Evolutionary conservation across 129 eudicot species (phyloP), one percentile per base, ranked within the genome.

Genomic region (Mikania micrantha): DNA sequence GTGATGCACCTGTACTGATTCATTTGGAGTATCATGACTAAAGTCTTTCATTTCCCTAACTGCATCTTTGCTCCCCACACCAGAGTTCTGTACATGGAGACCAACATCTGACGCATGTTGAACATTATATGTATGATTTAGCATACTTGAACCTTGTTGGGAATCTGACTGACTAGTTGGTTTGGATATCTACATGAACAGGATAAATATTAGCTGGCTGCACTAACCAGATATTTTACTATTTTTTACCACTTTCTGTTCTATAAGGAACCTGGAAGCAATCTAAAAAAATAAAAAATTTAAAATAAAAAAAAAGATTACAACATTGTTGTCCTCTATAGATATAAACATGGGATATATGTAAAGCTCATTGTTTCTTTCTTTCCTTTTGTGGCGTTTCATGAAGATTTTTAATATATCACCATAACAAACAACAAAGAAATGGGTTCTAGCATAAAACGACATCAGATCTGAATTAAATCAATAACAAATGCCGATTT

Each of bases 141-240:
- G 59, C 40, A 34, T 39, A 67, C 59, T 50, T 72, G 79, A 69
- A 27, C 63, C 47, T 27, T 87, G 84, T 70, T 78, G 83, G 27
- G 72, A 48, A 41, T 80, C 61, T 9, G 69, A 75, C 31, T 64
- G 84, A 61, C 13, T 71, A 29, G 65, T 62, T 39, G 64, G 74
- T 34, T 72, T 81, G 58, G 79, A 74, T 40, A 60, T 64, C 88
- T 90, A 63, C 66, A 80, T 38, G 60, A 70, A 67, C 15, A 16
- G 20, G 49, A 64, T 35, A 76, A 65, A 27, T 48, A 45, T 77
- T 53, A 78, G 32, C 59, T 50, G 38, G 73, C 58, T 54, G 73
- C 47, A 3, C 16, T 35, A 16, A 25, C 21, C 57, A 60, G 27
- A 72, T 21, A 24, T 24, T 5, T 32, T 21, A 54, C 35, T 42